Conservation (phyloP, 306 rosid genomes). For the Cicer bijugum region DNA sequence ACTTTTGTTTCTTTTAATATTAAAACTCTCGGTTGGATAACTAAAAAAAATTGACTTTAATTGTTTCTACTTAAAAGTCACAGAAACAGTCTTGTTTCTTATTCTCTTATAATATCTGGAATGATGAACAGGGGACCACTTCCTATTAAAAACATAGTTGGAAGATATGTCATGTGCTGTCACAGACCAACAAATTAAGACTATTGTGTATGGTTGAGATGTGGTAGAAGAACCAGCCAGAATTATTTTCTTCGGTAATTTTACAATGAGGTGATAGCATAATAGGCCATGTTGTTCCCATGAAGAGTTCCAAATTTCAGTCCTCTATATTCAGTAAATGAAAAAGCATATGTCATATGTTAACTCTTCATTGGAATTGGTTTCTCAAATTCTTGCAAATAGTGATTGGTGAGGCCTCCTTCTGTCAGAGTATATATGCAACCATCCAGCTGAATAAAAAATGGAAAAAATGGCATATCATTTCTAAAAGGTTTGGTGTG, state of each 20-base stretch:
- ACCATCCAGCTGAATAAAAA: neutral
- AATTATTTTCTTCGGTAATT: constrained; percentile 22
- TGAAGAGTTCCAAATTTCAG: constrained; percentile 22
- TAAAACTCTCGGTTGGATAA: neutral
- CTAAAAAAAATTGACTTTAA: neutral
- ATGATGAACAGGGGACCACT: constrained; percentile 55
- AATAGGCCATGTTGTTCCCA: constrained; percentile 23
- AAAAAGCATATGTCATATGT: constrained; percentile 3
- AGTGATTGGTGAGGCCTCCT: constrained; percentile 17
- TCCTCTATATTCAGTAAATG: constrained; percentile 3
- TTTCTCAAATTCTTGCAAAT: constrained; percentile 28
- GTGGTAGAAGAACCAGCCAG: constrained; percentile 24
- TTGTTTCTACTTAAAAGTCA: too few species aligned
- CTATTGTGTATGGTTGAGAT: neutral
- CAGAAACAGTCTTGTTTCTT: neutral
- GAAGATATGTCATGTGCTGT: constrained; percentile 50
- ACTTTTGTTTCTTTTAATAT: neutral
- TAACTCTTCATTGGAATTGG: constrained; percentile 36
- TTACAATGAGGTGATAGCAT: constrained; percentile 11
- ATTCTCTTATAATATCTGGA: constrained; percentile 35
- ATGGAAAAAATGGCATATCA: constrained; percentile 8
- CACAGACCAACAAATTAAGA: constrained; percentile 54
- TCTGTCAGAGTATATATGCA: constrained; percentile 30
- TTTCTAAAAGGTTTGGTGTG: neutral
- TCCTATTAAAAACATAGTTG: constrained; percentile 53